Percentiles rank a stretch among this genome's conserved stretches.
These are phyloP conservation scores for Magnaporthiopsis incrustans DNA, from an alignment of 2,329 filamentous ascomycete species.

Conservation along the genomic window DNA sequence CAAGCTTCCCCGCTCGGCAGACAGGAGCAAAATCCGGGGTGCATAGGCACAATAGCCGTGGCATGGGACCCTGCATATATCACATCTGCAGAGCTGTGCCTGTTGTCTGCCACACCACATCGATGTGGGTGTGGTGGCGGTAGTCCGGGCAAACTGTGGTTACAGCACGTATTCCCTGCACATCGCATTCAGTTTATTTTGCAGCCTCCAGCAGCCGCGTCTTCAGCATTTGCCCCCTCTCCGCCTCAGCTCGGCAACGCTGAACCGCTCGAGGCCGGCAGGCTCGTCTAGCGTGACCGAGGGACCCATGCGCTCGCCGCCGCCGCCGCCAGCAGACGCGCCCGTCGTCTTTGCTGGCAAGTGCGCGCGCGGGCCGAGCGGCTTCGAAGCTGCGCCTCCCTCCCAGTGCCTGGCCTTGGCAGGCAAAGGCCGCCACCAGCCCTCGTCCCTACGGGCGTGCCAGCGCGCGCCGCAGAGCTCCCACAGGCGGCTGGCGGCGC, in stretches of 20 bases:
- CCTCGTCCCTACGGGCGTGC: conserved; percentile 53
- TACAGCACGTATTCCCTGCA: no score
- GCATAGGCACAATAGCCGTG: not conserved
- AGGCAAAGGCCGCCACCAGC: conserved; percentile 63
- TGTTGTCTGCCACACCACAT: not conserved
- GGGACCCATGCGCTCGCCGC: conserved; percentile 22
- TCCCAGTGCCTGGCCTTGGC: conserved; percentile 61
- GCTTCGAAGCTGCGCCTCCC: conserved; percentile 10
- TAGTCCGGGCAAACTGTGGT: no score
- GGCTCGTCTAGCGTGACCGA: conserved; percentile 34
- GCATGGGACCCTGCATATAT: not conserved
- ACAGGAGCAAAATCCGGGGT: not conserved
- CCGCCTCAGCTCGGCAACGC: conserved; percentile 21
- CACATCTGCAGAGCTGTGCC: not conserved
- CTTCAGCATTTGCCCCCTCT: not conserved
- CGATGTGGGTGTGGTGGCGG: no score
- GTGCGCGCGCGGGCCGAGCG: not conserved
- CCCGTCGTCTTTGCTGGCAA: not conserved
- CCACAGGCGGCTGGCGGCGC: conserved; percentile 71
- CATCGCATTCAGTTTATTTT: no score
- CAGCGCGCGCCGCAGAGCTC: conserved; percentile 68
- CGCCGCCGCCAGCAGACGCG: not conserved
- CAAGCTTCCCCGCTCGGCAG: not conserved
- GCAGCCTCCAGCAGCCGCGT: not conserved
- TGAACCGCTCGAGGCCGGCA: conserved; percentile 30